phyloP scores from a whole-genome alignment of 176 grass and related monocot species.

The Oryza nivara region DNA sequence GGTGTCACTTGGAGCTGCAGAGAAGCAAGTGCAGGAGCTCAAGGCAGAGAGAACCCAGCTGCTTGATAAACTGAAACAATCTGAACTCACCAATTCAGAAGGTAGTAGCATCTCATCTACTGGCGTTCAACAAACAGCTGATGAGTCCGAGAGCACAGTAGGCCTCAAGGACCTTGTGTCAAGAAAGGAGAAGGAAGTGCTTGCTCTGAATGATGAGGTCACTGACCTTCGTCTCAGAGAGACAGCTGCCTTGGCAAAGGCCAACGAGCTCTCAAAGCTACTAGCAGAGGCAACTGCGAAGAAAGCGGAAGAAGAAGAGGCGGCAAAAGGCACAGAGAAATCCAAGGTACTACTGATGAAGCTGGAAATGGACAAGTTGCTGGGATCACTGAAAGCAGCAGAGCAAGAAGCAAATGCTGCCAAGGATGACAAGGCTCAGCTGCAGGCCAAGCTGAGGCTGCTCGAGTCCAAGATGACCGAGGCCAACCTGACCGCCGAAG shows the following conservation, averaged over 20 bases:
- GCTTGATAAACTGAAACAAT: conserved; percentile 50
- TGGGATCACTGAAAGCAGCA: conserved; percentile 55
- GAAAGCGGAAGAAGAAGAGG: conserved; percentile 55
- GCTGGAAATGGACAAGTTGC: conserved; percentile 51
- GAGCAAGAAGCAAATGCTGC: conserved; percentile 57
- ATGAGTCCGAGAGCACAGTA: conserved; percentile 36
- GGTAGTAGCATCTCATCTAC: neutral
- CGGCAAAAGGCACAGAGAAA: conserved; percentile 20
- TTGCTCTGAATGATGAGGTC: conserved; percentile 55
- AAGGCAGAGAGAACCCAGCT: conserved; percentile 59
- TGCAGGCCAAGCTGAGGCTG: conserved; percentile 63
- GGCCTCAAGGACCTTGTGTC: conserved; percentile 55
- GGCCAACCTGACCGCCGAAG: conserved; percentile 65
- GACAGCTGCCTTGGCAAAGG: conserved; percentile 49
- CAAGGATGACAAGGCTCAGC: conserved; percentile 52
- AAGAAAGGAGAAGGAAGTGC: conserved; percentile 61
- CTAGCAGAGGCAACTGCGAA: conserved; percentile 50
- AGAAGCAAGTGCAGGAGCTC: conserved; percentile 56
- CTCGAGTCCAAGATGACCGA: conserved; percentile 70
- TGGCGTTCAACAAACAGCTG: conserved; percentile 44
- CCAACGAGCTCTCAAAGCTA: conserved; percentile 49
- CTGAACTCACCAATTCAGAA: conserved; percentile 24
- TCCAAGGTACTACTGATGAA: conserved; percentile 42
- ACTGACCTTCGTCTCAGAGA: conserved; percentile 60
- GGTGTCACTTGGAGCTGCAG: conserved; percentile 52